Conservation (phyloP, 345 rosid genomes). For the Turnera subulata region DNA sequence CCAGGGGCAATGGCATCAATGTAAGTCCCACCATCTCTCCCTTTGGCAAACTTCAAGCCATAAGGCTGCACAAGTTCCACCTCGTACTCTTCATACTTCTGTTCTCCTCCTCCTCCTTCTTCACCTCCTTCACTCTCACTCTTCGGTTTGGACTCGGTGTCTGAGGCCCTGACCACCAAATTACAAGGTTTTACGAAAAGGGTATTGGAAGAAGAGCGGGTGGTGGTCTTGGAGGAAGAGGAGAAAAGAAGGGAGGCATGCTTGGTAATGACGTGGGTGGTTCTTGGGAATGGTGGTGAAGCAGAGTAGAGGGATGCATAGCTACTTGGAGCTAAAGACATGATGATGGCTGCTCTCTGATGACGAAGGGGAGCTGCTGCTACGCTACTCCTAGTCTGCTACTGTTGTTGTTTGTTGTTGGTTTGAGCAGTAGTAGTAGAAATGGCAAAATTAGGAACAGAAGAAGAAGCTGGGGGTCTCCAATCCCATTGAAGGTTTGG, state of each 20-base stretch:
- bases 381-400: too few species aligned
- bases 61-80: slow-evolving; percentile 79
- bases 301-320: slow-evolving; percentile 52
- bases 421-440: too few species aligned
- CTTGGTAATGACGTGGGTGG: slow-evolving; percentile 23
- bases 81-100: slow-evolving; percentile 70
- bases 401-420: too few species aligned
- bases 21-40: slow-evolving; percentile 88
- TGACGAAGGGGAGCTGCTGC: too few species aligned
- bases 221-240: too few species aligned
- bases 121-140: slow-evolving; percentile 34
- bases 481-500: too few species aligned
- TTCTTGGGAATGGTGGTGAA: slow-evolving; percentile 48
- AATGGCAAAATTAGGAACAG: too few species aligned
- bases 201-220: slow-evolving; percentile 34
- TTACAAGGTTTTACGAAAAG: slow-evolving; percentile 34
- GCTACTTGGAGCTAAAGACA: slow-evolving; percentile 56
- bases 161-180: slow-evolving; percentile 54
- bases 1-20: slow-evolving; percentile 86
- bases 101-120: slow-evolving; percentile 33
- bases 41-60: slow-evolving; percentile 78
- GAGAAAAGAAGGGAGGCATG: slow-evolving; percentile 20
- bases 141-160: slow-evolving; percentile 45
- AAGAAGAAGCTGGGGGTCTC: too few species aligned
- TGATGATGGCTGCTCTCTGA: slow-evolving; percentile 16